Conservation (phyloP, 257 asterid species). For the Ligustrum vulgare region DNA sequence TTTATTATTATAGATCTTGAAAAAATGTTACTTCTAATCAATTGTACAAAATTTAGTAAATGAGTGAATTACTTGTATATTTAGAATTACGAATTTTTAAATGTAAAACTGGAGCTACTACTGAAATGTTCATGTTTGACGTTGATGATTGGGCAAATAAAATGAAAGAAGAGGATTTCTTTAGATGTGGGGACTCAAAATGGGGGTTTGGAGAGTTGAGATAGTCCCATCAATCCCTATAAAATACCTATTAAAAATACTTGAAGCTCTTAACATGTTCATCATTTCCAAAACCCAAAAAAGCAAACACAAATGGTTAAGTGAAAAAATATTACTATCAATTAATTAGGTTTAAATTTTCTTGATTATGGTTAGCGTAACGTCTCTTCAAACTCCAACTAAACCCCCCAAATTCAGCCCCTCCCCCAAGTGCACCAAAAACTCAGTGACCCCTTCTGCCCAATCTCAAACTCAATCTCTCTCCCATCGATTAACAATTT, state of each 20-base stretch:
- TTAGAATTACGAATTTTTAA: too few relatives aligned
- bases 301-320: neutral
- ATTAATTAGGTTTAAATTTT: constrained; percentile 31
- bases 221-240: constrained; percentile 8
- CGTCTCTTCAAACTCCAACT: constrained; percentile 56
- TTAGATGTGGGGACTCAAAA: neutral
- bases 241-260: constrained; percentile 11
- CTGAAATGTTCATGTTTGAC: neutral
- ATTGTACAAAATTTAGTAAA: too few relatives aligned
- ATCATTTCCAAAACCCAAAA: neutral
- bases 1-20: too few relatives aligned
- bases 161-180: neutral
- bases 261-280: neutral
- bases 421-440: constrained; percentile 32
- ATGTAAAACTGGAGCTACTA: too few relatives aligned
- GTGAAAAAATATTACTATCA: constrained; percentile 20
- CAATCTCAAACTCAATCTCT: constrained; percentile 24
- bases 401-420: constrained; percentile 45
- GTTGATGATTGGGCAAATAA: neutral
- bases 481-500: constrained; percentile 27
- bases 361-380: constrained; percentile 42
- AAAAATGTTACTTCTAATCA: neutral
- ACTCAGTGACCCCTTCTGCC: constrained; percentile 49
- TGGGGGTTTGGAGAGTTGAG: too few relatives aligned
- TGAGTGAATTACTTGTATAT: neutral